Conservation (phyloP, 176 grass and related monocot genomes). For the Raddia distichophylla region DNA sequence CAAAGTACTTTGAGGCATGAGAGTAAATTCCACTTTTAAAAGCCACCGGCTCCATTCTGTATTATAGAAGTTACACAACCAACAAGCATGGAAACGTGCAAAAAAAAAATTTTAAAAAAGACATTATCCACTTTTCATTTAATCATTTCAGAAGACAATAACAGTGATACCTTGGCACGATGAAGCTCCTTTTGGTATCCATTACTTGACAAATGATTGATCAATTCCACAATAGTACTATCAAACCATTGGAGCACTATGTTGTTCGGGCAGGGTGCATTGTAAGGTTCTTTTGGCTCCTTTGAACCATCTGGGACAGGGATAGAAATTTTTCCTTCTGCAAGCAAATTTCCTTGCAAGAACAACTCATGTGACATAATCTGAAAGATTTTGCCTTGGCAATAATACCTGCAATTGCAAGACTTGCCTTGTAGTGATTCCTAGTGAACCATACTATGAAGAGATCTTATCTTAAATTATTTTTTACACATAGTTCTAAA, state of each 20-base stretch:
- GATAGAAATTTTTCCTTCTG: constrained; percentile 45
- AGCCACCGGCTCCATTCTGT: neutral
- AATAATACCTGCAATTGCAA: constrained; percentile 59
- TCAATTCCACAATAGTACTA: constrained; percentile 47
- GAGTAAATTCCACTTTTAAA: neutral
- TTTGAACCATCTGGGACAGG: constrained; percentile 17
- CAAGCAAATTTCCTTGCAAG: constrained; percentile 63
- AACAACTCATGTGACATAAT: constrained; percentile 90
- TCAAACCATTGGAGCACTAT: constrained; percentile 63
- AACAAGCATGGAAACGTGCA: neutral
- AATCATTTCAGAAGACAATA: constrained; percentile 28
- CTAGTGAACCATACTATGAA: neutral
- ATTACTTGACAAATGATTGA: constrained; percentile 61
- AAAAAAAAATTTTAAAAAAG: neutral
- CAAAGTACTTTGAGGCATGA: too few species aligned
- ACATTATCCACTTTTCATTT: neutral
- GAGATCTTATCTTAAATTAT: neutral
- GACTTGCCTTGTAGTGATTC: constrained; percentile 23
- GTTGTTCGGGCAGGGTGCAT: constrained; percentile 42
- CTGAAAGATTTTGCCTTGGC: constrained; percentile 69
- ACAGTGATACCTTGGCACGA: constrained; percentile 66
- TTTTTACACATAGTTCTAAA: constrained; percentile 15
- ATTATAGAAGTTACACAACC: neutral
- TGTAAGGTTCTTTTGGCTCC: constrained; percentile 39
- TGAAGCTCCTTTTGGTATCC: constrained; percentile 58